These are phyloP conservation scores for Ogataea wickerhamii DNA, from an alignment of 805 yeast species.

Conservation along the genomic window DNA sequence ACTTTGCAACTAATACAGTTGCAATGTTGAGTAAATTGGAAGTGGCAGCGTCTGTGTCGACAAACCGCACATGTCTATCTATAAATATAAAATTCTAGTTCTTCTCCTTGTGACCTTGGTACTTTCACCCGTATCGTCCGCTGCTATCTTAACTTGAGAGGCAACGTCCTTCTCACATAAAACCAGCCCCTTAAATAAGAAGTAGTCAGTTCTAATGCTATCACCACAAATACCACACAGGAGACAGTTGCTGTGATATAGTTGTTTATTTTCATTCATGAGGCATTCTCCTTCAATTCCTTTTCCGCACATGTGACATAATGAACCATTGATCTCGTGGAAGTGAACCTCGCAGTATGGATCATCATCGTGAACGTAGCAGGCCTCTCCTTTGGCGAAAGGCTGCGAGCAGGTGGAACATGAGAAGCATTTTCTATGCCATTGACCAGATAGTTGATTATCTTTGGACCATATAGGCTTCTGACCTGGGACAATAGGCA, in stretches of 20 bases:
- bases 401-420: slow-evolving; percentile 61
- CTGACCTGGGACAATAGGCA: slow-evolving; percentile 42
- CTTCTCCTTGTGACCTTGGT: slow-evolving; percentile 30
- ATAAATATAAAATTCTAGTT: slow-evolving; percentile 29
- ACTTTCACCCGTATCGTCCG: slow-evolving; percentile 8
- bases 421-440: slow-evolving; percentile 86
- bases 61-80: not conserved
- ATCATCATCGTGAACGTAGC: slow-evolving; percentile 72
- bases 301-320: slow-evolving; percentile 63
- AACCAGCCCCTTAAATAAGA: slow-evolving; percentile 44
- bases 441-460: slow-evolving; percentile 82
- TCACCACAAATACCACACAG: slow-evolving; percentile 59
- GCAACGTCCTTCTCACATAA: slow-evolving; percentile 47
- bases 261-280: slow-evolving; percentile 64
- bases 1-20: too few species aligned
- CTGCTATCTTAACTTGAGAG: slow-evolving; percentile 12
- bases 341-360: slow-evolving; percentile 82
- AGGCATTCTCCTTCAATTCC: slow-evolving; percentile 93
- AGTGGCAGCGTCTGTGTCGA: too few species aligned
- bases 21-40: too few species aligned
- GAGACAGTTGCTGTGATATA: slow-evolving; percentile 76
- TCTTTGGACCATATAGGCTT: slow-evolving; percentile 82
- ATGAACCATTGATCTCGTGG: slow-evolving; percentile 70
- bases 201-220: slow-evolving; percentile 52
- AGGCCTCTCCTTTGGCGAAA: slow-evolving; percentile 58